These are phyloP conservation scores for Aspergillus sp. DNA, from an alignment of 2,329 filamentous ascomycete species.

Conservation along the genomic window DNA sequence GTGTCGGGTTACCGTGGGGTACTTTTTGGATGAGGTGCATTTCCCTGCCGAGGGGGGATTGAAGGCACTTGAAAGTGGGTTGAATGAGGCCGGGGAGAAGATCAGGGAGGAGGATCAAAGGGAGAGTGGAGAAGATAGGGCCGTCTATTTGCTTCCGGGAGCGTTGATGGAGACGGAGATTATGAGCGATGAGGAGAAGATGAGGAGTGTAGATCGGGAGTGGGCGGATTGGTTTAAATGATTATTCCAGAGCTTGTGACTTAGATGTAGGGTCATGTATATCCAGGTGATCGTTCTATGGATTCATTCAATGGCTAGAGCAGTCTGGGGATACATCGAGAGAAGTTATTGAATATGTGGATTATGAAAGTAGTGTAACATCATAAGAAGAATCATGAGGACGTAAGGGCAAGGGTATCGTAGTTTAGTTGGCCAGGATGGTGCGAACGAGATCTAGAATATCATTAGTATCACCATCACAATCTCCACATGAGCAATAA, in stretches of 20 bases:
- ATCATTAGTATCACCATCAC: background rate
- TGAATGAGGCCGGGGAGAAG: conserved; percentile 16
- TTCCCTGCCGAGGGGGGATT: conserved; percentile 26
- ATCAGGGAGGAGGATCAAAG: conserved; percentile 30
- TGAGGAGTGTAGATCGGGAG: conserved; percentile 31
- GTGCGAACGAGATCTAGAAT: conserved; percentile 76
- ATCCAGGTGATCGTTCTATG: background rate
- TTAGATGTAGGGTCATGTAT: background rate
- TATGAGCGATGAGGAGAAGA: conserved; percentile 46
- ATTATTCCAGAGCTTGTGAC: background rate
- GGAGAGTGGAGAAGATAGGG: conserved; percentile 32
- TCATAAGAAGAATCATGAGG: conserved; percentile 21
- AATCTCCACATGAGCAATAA: conserved; percentile 35
- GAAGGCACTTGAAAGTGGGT: conserved; percentile 9
- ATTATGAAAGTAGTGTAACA: conserved; percentile 11
- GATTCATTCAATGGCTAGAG: background rate
- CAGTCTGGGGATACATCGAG: conserved; percentile 1
- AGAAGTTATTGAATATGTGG: conserved; percentile 1
- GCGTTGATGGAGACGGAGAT: conserved; percentile 59
- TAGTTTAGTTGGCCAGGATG: conserved; percentile 74
- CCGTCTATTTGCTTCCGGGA: conserved; percentile 62
- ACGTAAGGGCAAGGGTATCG: conserved; percentile 30
- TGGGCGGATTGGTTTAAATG: conserved; percentile 33
- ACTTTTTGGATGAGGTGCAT: conserved; percentile 58
- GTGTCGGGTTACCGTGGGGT: conserved; percentile 63